Evolutionary conservation across 352 stramenopile species (phyloP), one percentile per base, ranked within the genome.

Genomic region (Phytopythium litorale): DNA sequence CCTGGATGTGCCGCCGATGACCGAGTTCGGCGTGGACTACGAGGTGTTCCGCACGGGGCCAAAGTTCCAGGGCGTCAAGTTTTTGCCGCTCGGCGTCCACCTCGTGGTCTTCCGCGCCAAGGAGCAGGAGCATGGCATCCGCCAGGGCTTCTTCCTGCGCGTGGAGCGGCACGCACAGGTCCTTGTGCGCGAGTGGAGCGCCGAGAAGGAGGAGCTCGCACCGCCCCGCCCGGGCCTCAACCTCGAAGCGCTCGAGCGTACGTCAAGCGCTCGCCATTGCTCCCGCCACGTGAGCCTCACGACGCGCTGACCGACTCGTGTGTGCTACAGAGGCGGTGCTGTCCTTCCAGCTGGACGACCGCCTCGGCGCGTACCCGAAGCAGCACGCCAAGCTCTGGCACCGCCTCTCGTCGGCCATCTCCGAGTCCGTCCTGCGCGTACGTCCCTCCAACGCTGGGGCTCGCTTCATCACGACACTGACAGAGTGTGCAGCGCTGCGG

Each of bases 1-100:
- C 67, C 70, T 96, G 37, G 81, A 92, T 45, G 84, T 96, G n/a
- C 87, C 87, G 12, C 46, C 71, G 54, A 73, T 61, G 53, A 94
- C 81, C 7, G 87, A 96, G 68, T 92, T 96, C 42, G 87, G 87
- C 57, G 71, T 96, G 52, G 87, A 96, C 71, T 96, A 96, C 65
- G 81, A 94, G 59, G 75, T 92, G 18, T 96, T 93, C 63, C 82
- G 87, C 56, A 93, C 84, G 2, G 87, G 84, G 4, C 46, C 74
- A 4, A 84, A 87, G 56, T 96, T 96, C 62, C 76, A 88, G 50
- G 87, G 87, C 60, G 81, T 96, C 62, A 96, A 96, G 66, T 91
- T 96, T 53, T 66, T 96, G 38, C 87, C 87, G 45, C 52, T 90
- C 21, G 87, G 87, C 38, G 59, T 93, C 25, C 87, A 96, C 64